Conservation (phyloP, 768 basidiomycete genomes). For the Hericium coralloides region DNA sequence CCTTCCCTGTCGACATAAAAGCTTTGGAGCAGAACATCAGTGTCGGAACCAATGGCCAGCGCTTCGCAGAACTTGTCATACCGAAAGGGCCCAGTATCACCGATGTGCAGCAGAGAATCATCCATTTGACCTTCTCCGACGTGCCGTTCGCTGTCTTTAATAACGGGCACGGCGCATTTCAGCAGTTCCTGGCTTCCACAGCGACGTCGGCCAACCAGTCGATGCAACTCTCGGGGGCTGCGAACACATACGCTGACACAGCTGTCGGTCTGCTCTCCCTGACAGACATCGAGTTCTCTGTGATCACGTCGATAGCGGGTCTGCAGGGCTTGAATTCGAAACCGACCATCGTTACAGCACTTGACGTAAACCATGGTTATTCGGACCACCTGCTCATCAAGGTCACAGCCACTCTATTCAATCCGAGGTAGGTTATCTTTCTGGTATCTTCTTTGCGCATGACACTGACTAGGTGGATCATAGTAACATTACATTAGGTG, state of each 20-base stretch:
- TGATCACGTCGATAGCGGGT: constrained; percentile 49
- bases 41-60: constrained; percentile 38
- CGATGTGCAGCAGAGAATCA: constrained; percentile 51
- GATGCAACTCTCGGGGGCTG: constrained; percentile 42
- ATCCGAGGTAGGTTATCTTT: constrained; percentile 41
- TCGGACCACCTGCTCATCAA: constrained; percentile 60
- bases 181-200: constrained; percentile 53
- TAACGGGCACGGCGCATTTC: constrained; percentile 41
- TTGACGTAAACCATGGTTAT: constrained; percentile 65
- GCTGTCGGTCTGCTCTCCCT: constrained; percentile 57
- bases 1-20: constrained; percentile 59
- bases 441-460: not conserved
- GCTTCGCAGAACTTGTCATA: constrained; percentile 52
- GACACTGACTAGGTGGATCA: not conserved
- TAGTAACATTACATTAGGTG: not conserved
- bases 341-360: constrained; percentile 44
- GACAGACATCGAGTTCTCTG: constrained; percentile 47
- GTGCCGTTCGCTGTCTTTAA: constrained; percentile 51
- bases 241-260: constrained; percentile 48
- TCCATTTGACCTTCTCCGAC: constrained; percentile 48
- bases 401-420: constrained; percentile 49
- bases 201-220: constrained; percentile 38
- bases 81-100: constrained; percentile 50
- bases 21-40: constrained; percentile 52
- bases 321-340: constrained; percentile 54